Percentiles rank a stretch among this genome's conserved stretches.
Evolutionary conservation across 2,329 filamentous ascomycete genomes (phyloP).

Genomic region (Diplodia mutila): DNA sequence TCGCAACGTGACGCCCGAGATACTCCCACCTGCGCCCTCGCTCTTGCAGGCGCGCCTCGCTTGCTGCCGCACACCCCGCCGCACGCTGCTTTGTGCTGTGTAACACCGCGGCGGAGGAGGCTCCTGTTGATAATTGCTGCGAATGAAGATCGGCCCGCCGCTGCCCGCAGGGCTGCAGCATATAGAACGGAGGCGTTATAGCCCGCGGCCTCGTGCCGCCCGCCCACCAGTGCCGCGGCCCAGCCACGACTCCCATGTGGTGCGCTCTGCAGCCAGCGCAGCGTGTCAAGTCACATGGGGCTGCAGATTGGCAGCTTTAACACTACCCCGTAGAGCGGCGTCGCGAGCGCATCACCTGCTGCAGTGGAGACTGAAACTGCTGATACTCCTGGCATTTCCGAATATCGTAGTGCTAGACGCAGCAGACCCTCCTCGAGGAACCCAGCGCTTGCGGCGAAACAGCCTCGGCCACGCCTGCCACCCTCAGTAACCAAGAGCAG

Average conservation of each 20-base stretch:
- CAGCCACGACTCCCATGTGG: not conserved
- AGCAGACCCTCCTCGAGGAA: slow-evolving; percentile 2
- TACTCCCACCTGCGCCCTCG: not conserved
- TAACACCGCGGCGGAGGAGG: slow-evolving; percentile 7
- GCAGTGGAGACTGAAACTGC: slow-evolving; percentile 18
- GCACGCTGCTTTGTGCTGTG: not conserved
- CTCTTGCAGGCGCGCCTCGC: slow-evolving; percentile 1
- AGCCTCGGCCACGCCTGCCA: not conserved
- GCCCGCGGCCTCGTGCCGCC: not conserved
- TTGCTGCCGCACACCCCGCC: slow-evolving; percentile 13
- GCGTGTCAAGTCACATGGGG: slow-evolving; percentile 12
- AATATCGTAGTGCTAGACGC: slow-evolving; percentile 18
- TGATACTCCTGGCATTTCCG: slow-evolving; percentile 19
- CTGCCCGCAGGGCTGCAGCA: slow-evolving; percentile 1
- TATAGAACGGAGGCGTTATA: not conserved
- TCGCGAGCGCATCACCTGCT: slow-evolving; percentile 8
- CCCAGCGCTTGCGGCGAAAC: slow-evolving; percentile 14
- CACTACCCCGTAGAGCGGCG: not conserved
- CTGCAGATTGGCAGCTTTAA: not conserved
- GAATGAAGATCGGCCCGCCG: not conserved
- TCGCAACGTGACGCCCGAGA: slow-evolving; percentile 9
- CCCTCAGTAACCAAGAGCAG: slow-evolving; percentile 9
- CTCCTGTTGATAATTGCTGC: slow-evolving; percentile 5
- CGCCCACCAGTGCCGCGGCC: not conserved
- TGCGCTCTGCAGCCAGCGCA: slow-evolving; percentile 5